phyloP scores from a whole-genome alignment of 257 asterid species.

The Gentiana straminea region DNA sequence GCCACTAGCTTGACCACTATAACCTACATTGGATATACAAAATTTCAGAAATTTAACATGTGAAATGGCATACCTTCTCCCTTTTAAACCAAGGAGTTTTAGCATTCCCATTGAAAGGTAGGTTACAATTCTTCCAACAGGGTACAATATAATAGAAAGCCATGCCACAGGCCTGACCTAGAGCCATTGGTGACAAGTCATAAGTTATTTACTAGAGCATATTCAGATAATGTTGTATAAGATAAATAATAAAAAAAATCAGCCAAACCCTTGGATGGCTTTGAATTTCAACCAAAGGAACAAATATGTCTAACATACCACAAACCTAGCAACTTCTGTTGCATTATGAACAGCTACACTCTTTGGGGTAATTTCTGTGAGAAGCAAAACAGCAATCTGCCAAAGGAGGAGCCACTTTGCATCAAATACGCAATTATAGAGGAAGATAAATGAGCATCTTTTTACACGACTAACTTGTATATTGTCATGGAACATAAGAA shows the following conservation, averaged over 20 bases:
- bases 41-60: neutral
- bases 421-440: slow-evolving; percentile 2
- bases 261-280: neutral
- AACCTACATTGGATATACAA: too few species aligned
- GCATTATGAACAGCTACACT: slow-evolving; percentile 99
- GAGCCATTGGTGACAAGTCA: slow-evolving; percentile 26
- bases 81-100: slow-evolving; percentile 87
- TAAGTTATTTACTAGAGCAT: slow-evolving; percentile 10
- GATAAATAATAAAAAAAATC: neutral
- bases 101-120: slow-evolving; percentile 97
- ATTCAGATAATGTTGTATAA: neutral
- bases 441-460: neutral
- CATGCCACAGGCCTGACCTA: slow-evolving; percentile 99
- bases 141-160: slow-evolving; percentile 89
- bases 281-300: neutral
- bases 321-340: slow-evolving; percentile 88
- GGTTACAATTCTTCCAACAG: slow-evolving; percentile 97
- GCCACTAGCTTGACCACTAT: too few species aligned
- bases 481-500: too few species aligned
- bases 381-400: slow-evolving; percentile 92
- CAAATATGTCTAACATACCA: slow-evolving; percentile 57
- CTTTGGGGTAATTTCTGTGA: slow-evolving; percentile 97
- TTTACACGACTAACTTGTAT: too few species aligned
- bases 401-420: slow-evolving; percentile 13
- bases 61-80: slow-evolving; percentile 54